Conservation (phyloP, 106 monocot species). For the Hemerocallis citrina region DNA sequence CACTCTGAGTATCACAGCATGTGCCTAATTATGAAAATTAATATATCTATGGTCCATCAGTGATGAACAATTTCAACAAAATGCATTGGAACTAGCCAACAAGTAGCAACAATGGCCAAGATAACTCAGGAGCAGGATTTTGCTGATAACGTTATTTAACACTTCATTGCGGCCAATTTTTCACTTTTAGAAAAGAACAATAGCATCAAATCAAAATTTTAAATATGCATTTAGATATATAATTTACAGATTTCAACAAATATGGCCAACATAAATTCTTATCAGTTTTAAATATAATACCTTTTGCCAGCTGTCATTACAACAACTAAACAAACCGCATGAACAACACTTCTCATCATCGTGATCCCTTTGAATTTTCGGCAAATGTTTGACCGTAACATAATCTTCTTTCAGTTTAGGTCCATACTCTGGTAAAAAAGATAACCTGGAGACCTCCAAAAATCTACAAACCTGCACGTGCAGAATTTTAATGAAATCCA, state of each 20-base stretch:
- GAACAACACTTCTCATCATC: conserved; percentile 44
- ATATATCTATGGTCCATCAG: neutral
- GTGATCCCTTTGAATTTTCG: conserved; percentile 48
- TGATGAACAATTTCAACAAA: neutral
- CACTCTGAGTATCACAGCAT: neutral
- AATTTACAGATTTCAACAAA: neutral
- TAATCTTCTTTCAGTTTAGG: conserved; percentile 96
- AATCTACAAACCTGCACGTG: conserved; percentile 86
- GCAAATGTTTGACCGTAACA: conserved; percentile 75
- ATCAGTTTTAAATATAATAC: conserved; percentile 46
- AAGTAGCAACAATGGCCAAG: neutral
- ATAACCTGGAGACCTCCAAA: conserved; percentile 90
- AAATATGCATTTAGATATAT: no score
- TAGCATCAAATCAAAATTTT: neutral
- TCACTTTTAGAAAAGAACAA: neutral
- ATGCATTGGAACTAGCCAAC: no score
- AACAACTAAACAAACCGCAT: conserved; percentile 62
- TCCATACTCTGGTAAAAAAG: conserved; percentile 92
- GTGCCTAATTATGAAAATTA: neutral
- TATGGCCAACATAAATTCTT: no score
- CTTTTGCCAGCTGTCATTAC: conserved; percentile 90
- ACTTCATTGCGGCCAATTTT: neutral
- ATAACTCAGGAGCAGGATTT: neutral
- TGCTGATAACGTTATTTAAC: no score
- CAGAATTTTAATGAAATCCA: neutral